Percentiles rank a stretch among this genome's conserved stretches.
Evolutionary conservation across 768 basidiomycete species (phyloP).

Genomic region (Gymnopilus dilepis): DNA sequence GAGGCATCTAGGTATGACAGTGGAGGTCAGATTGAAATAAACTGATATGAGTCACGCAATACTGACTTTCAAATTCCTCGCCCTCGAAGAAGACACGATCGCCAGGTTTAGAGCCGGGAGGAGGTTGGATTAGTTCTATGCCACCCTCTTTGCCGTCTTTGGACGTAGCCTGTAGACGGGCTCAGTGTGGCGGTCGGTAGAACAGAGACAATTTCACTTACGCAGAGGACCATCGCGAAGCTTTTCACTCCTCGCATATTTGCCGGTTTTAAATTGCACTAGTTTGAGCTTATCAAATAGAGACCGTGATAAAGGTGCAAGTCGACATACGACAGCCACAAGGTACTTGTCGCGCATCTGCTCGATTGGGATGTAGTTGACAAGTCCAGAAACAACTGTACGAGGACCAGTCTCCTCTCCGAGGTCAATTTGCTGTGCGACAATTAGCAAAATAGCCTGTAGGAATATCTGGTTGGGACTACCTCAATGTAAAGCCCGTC

Average conservation of each 20-base stretch:
- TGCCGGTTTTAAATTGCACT: conserved; percentile 96
- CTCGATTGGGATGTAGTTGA: conserved; percentile 96
- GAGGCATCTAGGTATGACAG: conserved; percentile 54
- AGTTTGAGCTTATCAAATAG: background rate
- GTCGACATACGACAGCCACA: conserved; percentile 72
- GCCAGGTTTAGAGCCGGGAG: conserved; percentile 83
- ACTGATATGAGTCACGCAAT: background rate
- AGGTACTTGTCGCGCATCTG: conserved; percentile 86
- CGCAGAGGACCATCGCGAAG: conserved; percentile 96
- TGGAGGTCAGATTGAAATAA: background rate
- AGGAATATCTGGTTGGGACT: conserved; percentile 19
- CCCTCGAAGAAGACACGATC: conserved; percentile 97
- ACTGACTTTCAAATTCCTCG: conserved; percentile 77
- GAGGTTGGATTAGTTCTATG: conserved; percentile 91
- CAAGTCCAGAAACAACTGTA: conserved; percentile 95
- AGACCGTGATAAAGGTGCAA: background rate
- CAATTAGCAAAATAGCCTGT: conserved; percentile 19
- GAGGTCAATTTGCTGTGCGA: conserved; percentile 85
- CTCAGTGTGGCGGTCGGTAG: background rate
- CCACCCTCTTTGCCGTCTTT: conserved; percentile 91
- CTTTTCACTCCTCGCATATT: conserved; percentile 98
- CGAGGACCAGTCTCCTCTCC: conserved; percentile 95
- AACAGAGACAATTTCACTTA: conserved; percentile 39
- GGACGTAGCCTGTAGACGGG: conserved; percentile 70
- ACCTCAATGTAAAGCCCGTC: conserved; percentile 97